Conservation (phyloP, 78 protist genomes). For the Bigelowiella natans region DNA sequence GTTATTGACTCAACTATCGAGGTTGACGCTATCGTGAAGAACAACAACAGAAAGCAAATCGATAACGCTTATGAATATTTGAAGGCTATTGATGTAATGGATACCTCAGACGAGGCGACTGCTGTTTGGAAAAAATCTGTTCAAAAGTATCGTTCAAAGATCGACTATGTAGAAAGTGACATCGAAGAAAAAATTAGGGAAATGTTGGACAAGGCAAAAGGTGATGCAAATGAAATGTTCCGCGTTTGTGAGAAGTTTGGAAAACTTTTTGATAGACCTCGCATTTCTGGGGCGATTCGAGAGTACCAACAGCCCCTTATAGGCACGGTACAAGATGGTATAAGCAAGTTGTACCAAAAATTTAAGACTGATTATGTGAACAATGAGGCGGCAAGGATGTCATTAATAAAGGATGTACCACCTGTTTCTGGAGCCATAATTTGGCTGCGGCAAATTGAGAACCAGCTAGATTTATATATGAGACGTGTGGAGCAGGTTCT, state of each 20-base stretch:
- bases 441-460: background rate
- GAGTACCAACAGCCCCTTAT: background rate
- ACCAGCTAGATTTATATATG: background rate
- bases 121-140: background rate
- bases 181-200: background rate
- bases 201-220: background rate
- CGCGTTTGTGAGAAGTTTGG: slow-evolving; percentile 1
- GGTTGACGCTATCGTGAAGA: background rate
- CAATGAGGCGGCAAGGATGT: background rate
- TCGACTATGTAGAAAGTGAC: background rate
- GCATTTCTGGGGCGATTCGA: background rate
- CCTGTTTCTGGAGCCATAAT: slow-evolving; percentile 8
- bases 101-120: background rate
- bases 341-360: background rate
- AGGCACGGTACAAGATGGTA: background rate
- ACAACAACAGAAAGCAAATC: background rate
- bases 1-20: background rate
- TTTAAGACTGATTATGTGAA: background rate
- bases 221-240: slow-evolving; percentile 18
- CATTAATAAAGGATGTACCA: background rate
- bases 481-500: background rate
- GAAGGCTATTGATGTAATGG: background rate
- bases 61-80: background rate
- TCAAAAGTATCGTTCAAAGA: background rate
- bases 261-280: background rate